Evolutionary conservation across 2,329 filamentous ascomycete genomes (phyloP).

Genomic region (Alternaria sp.): DNA sequence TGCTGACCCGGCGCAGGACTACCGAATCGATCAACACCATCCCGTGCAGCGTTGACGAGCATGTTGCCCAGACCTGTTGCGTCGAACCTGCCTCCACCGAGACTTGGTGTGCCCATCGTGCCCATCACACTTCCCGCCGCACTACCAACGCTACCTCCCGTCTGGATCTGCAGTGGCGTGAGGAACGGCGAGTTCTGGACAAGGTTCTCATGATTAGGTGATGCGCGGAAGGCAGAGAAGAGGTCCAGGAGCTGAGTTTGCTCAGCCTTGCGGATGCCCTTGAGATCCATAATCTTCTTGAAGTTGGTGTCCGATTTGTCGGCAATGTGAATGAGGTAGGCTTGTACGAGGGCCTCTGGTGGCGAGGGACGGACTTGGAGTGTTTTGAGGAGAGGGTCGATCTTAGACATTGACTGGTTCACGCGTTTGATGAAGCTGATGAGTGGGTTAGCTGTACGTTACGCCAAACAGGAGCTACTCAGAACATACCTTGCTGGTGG

Average conservation of each 20-base stretch:
- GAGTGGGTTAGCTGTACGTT: conserved; percentile 29
- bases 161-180: conserved; percentile 44
- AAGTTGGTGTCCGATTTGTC: conserved; percentile 95
- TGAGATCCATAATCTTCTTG: conserved; percentile 92
- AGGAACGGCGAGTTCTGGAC: conserved; percentile 44
- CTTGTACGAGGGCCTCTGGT: conserved; percentile 92
- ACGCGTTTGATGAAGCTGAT: conserved; percentile 83
- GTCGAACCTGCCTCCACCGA: conserved; percentile 67
- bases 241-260: conserved; percentile 84
- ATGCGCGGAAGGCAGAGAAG: conserved; percentile 83
- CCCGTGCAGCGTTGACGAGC: conserved; percentile 83
- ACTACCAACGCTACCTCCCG: conserved; percentile 49
- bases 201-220: conserved; percentile 70
- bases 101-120: conserved; percentile 44
- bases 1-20: conserved; percentile 52
- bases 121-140: conserved; percentile 49
- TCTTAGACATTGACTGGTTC: conserved; percentile 79
- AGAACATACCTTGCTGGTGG: conserved; percentile 55
- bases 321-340: conserved; percentile 95
- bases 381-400: conserved; percentile 94
- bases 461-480: background rate
- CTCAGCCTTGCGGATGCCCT: conserved; percentile 83
- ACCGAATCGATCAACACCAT: conserved; percentile 80
- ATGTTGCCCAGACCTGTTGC: conserved; percentile 83
- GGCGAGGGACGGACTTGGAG: conserved; percentile 91